These are phyloP conservation scores for Cladosporium sp. DNA, from an alignment of 2,329 filamentous ascomycete genomes.

Conservation along the genomic window DNA sequence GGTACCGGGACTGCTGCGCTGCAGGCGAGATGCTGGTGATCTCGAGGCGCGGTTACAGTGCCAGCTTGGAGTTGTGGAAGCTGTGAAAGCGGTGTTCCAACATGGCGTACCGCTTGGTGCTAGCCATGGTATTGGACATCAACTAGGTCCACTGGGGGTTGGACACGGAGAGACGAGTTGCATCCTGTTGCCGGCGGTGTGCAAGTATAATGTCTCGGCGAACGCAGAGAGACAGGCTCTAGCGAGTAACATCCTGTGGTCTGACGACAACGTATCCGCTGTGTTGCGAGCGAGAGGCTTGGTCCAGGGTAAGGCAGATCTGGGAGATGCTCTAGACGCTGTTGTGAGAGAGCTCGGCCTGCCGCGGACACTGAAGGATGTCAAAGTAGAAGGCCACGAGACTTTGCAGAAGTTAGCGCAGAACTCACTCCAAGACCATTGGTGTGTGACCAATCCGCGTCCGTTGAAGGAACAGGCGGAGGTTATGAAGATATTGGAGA, in stretches of 20 bases:
- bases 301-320: slow-evolving; percentile 38
- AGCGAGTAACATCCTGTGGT: slow-evolving; percentile 44
- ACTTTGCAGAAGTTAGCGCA: slow-evolving; percentile 49
- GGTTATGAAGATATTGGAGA: slow-evolving; percentile 54
- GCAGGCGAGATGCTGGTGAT: slow-evolving; percentile 40
- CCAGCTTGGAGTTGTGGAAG: slow-evolving; percentile 49
- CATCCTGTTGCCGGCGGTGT: slow-evolving; percentile 56
- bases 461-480: slow-evolving; percentile 49
- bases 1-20: slow-evolving; percentile 46
- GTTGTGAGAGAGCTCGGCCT: slow-evolving; percentile 55
- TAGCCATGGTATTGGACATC: slow-evolving; percentile 46
- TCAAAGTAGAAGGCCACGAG: background rate
- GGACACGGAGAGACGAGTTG: slow-evolving; percentile 63
- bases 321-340: slow-evolving; percentile 55
- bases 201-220: slow-evolving; percentile 52
- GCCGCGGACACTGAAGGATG: slow-evolving; percentile 54
- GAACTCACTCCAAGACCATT: slow-evolving; percentile 53
- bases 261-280: slow-evolving; percentile 38
- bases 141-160: slow-evolving; percentile 55
- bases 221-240: slow-evolving; percentile 44
- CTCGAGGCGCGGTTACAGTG: slow-evolving; percentile 48
- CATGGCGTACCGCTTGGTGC: slow-evolving; percentile 42
- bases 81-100: slow-evolving; percentile 30
- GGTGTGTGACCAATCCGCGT: slow-evolving; percentile 53
- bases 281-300: slow-evolving; percentile 37